Conservation (phyloP, 257 asterid species). For the Cynanchum wilfordii region DNA sequence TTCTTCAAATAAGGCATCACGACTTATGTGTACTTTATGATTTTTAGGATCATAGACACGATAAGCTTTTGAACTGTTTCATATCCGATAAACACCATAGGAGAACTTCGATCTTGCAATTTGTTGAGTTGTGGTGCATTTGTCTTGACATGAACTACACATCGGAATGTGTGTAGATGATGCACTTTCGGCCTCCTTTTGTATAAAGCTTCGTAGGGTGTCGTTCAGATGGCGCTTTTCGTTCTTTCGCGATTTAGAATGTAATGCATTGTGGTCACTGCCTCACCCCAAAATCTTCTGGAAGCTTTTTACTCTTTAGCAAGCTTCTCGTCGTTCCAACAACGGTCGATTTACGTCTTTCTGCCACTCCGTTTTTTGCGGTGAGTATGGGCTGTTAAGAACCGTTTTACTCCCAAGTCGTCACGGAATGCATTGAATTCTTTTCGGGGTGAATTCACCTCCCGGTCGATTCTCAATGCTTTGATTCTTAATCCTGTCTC, state of each 20-base stretch:
- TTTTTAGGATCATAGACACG: no score
- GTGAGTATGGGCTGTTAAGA: background rate
- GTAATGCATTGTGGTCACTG: background rate
- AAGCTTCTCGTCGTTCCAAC: no score
- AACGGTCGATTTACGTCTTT: background rate
- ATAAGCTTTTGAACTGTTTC: no score
- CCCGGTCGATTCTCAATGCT: background rate
- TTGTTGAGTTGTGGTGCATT: background rate
- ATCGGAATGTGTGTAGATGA: background rate
- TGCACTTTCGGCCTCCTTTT: background rate
- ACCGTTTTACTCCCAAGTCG: background rate
- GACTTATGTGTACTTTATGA: no score
- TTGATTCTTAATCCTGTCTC: background rate
- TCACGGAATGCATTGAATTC: background rate
- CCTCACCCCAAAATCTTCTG: conserved; percentile 1
- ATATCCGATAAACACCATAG: no score
- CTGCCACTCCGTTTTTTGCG: conserved; percentile 6
- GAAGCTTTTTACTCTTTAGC: background rate
- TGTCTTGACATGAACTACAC: background rate
- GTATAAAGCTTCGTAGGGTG: background rate
- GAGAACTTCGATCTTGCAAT: no score
- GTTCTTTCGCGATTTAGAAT: background rate
- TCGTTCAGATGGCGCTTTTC: background rate
- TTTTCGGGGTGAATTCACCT: background rate
- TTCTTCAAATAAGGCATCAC: no score